Percentiles rank a stretch among this genome's conserved stretches.
These are phyloP conservation scores for Edhazardia aedis DNA, from an alignment of 371 early-diverging fungal genomes.

Conservation along the genomic window DNA sequence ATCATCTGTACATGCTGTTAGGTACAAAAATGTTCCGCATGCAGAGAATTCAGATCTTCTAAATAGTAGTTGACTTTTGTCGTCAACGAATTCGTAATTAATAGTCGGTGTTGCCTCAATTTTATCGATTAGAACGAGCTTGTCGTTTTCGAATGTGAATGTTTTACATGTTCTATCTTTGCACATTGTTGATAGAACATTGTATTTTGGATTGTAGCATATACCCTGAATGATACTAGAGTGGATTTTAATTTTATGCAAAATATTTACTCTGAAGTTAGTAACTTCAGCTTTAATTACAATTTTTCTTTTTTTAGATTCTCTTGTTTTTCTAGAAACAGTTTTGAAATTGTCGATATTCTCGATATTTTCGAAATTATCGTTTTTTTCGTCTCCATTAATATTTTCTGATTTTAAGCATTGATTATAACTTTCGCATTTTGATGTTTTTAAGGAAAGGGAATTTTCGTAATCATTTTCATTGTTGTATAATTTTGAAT, in stretches of 20 bases:
- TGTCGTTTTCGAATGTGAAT: slow-evolving; percentile 8
- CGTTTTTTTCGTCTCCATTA: no score
- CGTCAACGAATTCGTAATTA: slow-evolving; percentile 7
- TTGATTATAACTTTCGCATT: no score
- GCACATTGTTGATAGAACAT: slow-evolving; percentile 18
- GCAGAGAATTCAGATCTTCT: slow-evolving; percentile 22
- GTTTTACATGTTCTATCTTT: slow-evolving; percentile 29
- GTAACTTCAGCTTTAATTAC: no score
- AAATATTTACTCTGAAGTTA: no score
- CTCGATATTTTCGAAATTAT: no score
- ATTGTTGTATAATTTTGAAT: no score
- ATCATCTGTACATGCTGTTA: slow-evolving; percentile 1
- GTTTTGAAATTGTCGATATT: no score
- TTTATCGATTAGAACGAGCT: slow-evolving; percentile 7
- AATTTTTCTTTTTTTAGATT: no score
- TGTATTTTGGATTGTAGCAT: slow-evolving; percentile 7
- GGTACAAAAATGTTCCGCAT: slow-evolving; percentile 9
- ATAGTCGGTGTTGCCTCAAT: slow-evolving; percentile 9
- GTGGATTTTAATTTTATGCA: slow-evolving; percentile 19
- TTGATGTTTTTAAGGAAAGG: no score
- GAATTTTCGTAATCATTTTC: no score
- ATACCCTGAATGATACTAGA: slow-evolving; percentile 31
- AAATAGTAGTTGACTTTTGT: slow-evolving; percentile 22
- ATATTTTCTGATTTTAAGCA: no score
- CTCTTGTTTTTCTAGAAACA: no score